Evolutionary conservation across 176 grass and related monocot species (phyloP), one percentile per base, ranked within the genome.

Genomic region (Leersia perrieri): DNA sequence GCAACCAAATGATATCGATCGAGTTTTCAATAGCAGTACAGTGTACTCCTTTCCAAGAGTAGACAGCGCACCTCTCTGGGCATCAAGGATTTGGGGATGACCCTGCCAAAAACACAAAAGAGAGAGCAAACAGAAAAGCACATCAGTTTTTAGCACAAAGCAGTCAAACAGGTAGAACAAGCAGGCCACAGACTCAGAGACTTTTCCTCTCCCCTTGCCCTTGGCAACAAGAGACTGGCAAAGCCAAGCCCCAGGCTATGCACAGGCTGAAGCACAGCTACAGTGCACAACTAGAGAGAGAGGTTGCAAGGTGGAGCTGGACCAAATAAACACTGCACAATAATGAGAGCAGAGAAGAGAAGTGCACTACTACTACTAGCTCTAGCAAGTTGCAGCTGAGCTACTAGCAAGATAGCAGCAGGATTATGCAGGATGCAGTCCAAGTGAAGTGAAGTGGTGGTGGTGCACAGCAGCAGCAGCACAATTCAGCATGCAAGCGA

Each of bases 51-150:
- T 65, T 61, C 34, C 62, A 83, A 60, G 26, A 74, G 35, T 58
- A n/a, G 64, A 47, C 34, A 4, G 55, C 90, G 89, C 79, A 98
- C 95, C 90, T 94, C 95, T 77, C 84, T 87, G 29, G 92, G 90
- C 92, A 94, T 90, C 88, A 94, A 86, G 34, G 88, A 91, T 78
- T 60, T 98, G 18, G 92, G 90, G 72, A 91, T 94, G 55, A 98
- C 81, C 78, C 95, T 98, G 92, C 53, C 66, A 78, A 84, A 63
- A 82, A 58, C 22, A 58, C 22, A 58, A 33, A 63, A 76, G 74
- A 80, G 72, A 84, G 33, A 9, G 33, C 25, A 66, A 88, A 85
- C 64, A 86, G 57, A 72, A 85, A 90, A 49, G 77, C 41, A 60
- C 73, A 57, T 90, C 47, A 94, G 78, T 75, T 90, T 87, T 66